Percentiles rank a stretch among this genome's conserved stretches.
phyloP scores from a whole-genome alignment of 352 stramenopile species.

The Globisporangium apiculatum region DNA sequence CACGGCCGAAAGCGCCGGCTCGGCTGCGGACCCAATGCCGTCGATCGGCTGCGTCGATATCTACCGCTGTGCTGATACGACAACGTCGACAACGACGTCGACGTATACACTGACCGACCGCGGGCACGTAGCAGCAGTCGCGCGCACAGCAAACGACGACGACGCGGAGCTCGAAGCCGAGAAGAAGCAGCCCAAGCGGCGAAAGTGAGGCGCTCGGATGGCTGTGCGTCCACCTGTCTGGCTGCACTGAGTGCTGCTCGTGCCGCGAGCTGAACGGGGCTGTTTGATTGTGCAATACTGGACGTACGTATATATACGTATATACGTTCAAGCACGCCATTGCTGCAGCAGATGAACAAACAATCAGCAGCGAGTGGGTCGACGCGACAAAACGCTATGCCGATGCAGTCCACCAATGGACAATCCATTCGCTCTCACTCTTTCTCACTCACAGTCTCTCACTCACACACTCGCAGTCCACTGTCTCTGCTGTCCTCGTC shows the following conservation, averaged over 20 bases:
- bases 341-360: too few species aligned
- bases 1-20: conserved; percentile 27
- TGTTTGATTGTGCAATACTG: too few species aligned
- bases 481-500: not conserved
- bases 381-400: too few species aligned
- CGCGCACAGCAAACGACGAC: not conserved
- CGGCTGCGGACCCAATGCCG: conserved; percentile 41
- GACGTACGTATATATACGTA: too few species aligned
- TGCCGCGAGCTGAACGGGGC: too few species aligned
- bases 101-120: too few species aligned
- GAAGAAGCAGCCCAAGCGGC: conserved; percentile 6
- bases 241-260: too few species aligned
- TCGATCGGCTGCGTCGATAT: conserved; percentile 59
- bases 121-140: not conserved
- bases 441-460: not conserved
- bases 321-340: too few species aligned
- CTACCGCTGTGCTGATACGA: conserved; percentile 20
- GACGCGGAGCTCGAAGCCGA: conserved; percentile 4
- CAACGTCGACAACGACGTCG: not conserved
- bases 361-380: too few species aligned
- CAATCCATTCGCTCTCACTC: not conserved
- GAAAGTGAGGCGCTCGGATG: not conserved
- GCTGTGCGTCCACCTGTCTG: too few species aligned
- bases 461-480: not conserved
- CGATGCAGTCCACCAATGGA: too few species aligned